phyloP scores from a whole-genome alignment of 1,284 basidiomycete species.

The Microbotryum scabiosae region DNA sequence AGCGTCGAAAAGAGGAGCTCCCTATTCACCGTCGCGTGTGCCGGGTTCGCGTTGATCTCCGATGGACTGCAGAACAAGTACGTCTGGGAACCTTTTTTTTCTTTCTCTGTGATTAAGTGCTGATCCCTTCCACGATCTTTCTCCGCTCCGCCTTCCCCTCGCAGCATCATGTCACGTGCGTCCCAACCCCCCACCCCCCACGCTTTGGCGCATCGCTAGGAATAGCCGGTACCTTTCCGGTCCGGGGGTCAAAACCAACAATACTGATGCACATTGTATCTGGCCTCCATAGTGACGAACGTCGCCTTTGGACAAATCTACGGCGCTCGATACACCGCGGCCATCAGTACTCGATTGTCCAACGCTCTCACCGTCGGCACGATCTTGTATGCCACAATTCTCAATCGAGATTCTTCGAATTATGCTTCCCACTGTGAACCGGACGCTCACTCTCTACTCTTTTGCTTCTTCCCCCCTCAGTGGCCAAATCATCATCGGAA shows the following conservation, averaged over 20 bases:
- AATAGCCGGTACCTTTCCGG: no score
- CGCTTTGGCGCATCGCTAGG: no score
- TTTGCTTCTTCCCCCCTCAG: constrained; percentile 43
- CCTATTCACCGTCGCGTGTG: constrained; percentile 55
- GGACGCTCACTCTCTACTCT: constrained; percentile 7
- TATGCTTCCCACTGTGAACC: not conserved
- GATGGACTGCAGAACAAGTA: constrained; percentile 67
- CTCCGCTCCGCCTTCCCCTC: no score
- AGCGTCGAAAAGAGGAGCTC: constrained; percentile 13
- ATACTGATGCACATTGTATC: no score
- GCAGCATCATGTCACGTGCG: constrained; percentile 14
- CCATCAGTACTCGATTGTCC: constrained; percentile 59
- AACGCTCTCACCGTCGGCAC: constrained; percentile 64
- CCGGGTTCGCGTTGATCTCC: constrained; percentile 58
- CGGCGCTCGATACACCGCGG: constrained; percentile 49
- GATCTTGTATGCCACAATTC: constrained; percentile 32
- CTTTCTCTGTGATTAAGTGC: not conserved
- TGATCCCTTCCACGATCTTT: not conserved
- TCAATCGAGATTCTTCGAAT: constrained; percentile 16
- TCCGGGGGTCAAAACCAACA: no score
- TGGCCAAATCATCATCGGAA: constrained; percentile 59
- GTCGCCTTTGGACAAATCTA: constrained; percentile 34
- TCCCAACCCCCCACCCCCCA: not conserved
- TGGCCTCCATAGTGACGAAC: constrained; percentile 27
- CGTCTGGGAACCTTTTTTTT: constrained; percentile 32